These are phyloP conservation scores for Thraustochytrium sp. DNA, from an alignment of 352 stramenopile species.

Conservation along the genomic window DNA sequence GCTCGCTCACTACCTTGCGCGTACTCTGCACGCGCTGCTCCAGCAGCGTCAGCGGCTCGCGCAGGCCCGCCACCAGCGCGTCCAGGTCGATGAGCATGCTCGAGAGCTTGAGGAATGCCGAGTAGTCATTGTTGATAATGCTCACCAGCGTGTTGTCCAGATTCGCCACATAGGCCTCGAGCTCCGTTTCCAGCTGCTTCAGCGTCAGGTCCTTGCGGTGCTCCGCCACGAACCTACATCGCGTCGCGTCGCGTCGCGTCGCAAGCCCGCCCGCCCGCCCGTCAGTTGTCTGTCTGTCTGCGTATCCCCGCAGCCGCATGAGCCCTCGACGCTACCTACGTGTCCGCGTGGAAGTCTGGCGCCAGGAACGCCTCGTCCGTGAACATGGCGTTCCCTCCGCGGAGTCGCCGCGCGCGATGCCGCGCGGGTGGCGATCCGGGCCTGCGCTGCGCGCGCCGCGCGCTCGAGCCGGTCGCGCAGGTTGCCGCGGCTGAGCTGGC, in stretches of 20 bases:
- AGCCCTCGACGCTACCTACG: not conserved
- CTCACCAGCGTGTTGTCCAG: conserved; percentile 37
- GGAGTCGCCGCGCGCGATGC: not conserved
- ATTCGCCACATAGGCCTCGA: conserved; percentile 22
- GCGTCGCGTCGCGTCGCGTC: not conserved
- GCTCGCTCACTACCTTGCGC: conserved; percentile 12
- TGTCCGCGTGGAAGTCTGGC: not conserved
- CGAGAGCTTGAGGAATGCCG: conserved; percentile 28
- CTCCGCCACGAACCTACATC: not conserved
- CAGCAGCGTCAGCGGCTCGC: conserved; percentile 8
- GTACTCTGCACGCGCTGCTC: not conserved
- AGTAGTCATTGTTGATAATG: conserved; percentile 46
- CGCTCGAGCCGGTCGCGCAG: too few species aligned
- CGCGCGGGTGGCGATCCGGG: not conserved
- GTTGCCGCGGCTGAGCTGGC: too few species aligned
- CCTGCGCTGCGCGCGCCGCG: not conserved
- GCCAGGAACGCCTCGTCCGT: conserved; percentile 6
- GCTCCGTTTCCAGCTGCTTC: conserved; percentile 19
- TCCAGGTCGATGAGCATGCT: conserved; percentile 39
- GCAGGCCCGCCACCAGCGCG: conserved; percentile 20
- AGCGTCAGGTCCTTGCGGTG: conserved; percentile 33
- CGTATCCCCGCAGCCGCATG: not conserved
- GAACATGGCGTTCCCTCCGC: not conserved
- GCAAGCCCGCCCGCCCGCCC: not conserved
- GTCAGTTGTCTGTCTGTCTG: not conserved